These are phyloP conservation scores for Suaeda aralocaspica DNA, from an alignment of 148 eudicot species.

Conservation along the genomic window DNA sequence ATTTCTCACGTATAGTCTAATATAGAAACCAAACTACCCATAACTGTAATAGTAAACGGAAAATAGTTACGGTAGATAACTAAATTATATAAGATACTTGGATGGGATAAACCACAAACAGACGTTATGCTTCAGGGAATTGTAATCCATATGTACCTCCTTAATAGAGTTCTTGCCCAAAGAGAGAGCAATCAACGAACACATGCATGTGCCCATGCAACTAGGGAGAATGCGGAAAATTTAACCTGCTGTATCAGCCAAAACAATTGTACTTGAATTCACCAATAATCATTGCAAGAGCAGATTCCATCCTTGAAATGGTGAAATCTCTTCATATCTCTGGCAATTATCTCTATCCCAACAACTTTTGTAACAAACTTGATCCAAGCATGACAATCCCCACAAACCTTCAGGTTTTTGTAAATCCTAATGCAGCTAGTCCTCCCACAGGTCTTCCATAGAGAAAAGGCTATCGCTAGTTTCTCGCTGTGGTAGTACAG, in stretches of 20 bases:
- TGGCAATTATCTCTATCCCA: conserved; percentile 40
- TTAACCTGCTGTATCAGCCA: background rate
- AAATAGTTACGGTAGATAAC: too few species aligned
- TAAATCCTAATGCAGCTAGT: conserved; percentile 32
- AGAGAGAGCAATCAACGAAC: conserved; percentile 7
- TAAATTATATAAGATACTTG: background rate
- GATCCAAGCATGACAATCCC: conserved; percentile 46
- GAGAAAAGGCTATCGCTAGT: conserved; percentile 37
- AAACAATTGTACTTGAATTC: background rate
- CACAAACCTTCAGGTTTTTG: conserved; percentile 45
- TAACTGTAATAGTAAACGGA: too few species aligned
- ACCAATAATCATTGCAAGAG: conserved; percentile 53
- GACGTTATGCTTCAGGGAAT: too few species aligned
- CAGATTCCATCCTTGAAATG: conserved; percentile 45
- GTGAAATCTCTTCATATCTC: conserved; percentile 48
- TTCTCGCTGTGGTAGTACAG: conserved; percentile 42
- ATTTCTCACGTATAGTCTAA: too few species aligned
- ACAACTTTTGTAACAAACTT: conserved; percentile 32
- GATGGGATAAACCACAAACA: background rate
- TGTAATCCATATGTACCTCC: too few species aligned
- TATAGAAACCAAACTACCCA: too few species aligned
- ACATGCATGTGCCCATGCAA: background rate
- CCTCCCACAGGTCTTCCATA: conserved; percentile 30
- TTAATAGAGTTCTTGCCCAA: conserved; percentile 1
- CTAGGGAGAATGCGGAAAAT: background rate